Evolutionary conservation across 495 filamentous ascomycete species (phyloP).

Genomic region (Hypoxylon perforatum): DNA sequence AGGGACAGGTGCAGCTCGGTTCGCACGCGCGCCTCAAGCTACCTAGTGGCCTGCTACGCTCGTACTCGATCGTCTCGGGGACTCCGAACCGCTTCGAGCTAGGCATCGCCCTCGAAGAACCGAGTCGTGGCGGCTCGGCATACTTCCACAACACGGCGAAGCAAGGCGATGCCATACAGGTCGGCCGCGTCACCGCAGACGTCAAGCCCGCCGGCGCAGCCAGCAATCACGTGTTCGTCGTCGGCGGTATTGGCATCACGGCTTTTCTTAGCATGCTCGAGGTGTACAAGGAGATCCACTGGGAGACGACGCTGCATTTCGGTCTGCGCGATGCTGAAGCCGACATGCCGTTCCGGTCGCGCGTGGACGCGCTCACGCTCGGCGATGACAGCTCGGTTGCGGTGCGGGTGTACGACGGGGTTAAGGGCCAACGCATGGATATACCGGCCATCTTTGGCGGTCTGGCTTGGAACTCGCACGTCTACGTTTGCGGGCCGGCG

Average conservation of each 20-base stretch:
- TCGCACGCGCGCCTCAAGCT: conserved; percentile 59
- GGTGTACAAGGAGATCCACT: conserved; percentile 53
- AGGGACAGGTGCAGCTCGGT: conserved; percentile 43
- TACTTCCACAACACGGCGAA: conserved; percentile 54
- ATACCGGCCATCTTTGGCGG: conserved; percentile 51
- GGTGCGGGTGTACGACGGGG: conserved; percentile 59
- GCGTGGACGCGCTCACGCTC: conserved; percentile 49
- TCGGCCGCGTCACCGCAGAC: conserved; percentile 54
- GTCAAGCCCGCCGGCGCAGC: conserved; percentile 48
- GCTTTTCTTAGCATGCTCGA: conserved; percentile 57
- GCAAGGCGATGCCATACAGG: conserved; percentile 60
- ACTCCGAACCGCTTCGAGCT: conserved; percentile 54
- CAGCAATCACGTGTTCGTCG: conserved; percentile 63
- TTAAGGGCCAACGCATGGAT: conserved; percentile 60
- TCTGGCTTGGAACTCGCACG: conserved; percentile 58
- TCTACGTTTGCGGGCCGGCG: conserved; percentile 66
- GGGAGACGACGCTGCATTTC: conserved; percentile 59
- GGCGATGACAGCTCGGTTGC: too few species aligned
- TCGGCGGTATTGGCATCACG: conserved; percentile 64
- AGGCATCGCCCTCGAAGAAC: conserved; percentile 57
- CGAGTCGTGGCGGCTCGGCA: conserved; percentile 59
- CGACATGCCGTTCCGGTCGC: conserved; percentile 59
- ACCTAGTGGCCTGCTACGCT: conserved; percentile 55
- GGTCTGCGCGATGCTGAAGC: conserved; percentile 52
- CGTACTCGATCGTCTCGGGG: conserved; percentile 62